A percentile compares a stretch with the other conserved stretches of the same genome.
Conservation (phyloP, 2,329 filamentous ascomycete species). For the Pseudogymnoascus sp. region DNA sequence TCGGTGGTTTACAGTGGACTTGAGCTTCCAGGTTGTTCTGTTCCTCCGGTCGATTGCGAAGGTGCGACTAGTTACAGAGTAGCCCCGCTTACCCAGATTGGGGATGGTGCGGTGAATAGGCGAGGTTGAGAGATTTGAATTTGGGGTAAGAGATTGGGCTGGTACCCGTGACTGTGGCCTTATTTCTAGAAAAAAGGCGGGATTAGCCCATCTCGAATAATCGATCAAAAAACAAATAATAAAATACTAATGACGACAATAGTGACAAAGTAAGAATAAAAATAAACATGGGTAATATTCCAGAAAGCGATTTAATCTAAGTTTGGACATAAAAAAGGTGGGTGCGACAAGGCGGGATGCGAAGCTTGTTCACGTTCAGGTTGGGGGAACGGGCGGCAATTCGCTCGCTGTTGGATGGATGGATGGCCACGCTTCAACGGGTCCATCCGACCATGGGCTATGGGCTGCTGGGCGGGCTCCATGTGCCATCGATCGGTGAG, state of each 20-base stretch:
- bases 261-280: too few species aligned
- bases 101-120: background rate
- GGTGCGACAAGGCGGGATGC: background rate
- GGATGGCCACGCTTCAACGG: too few species aligned
- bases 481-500: background rate
- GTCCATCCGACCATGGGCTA: too few species aligned
- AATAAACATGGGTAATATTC: background rate
- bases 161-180: background rate
- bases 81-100: background rate
- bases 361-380: background rate
- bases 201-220: background rate
- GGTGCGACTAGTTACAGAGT: constrained; percentile 4
- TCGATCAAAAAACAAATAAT: background rate
- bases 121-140: background rate
- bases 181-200: background rate
- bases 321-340: background rate
- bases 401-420: too few species aligned
- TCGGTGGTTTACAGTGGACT: constrained; percentile 2
- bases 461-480: too few species aligned
- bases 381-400: background rate
- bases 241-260: too few species aligned
- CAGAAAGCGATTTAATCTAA: background rate
- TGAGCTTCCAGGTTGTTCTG: constrained; percentile 8
- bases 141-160: background rate
- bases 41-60: constrained; percentile 6